Percentiles rank a stretch among this genome's conserved stretches.
Evolutionary conservation across 352 stramenopile species (phyloP).

Genomic region (Pythium brachiatum): DNA sequence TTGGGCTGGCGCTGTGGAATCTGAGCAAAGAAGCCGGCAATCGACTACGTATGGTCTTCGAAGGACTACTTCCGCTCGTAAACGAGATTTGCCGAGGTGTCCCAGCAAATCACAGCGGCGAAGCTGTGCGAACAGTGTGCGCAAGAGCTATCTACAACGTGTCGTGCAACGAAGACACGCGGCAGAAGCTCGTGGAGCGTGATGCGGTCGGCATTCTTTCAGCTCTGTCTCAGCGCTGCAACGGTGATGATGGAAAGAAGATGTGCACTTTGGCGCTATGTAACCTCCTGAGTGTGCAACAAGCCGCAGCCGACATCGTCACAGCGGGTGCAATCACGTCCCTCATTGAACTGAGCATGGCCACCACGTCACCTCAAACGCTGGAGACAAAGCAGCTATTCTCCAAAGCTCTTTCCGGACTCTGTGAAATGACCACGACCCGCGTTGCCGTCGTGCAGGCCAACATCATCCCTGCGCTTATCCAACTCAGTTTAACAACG

Average conservation of each 20-base stretch:
- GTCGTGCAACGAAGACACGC: conserved; percentile 62
- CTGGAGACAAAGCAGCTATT: conserved; percentile 58
- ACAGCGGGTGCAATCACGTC: conserved; percentile 59
- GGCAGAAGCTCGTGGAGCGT: conserved; percentile 64
- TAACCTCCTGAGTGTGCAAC: conserved; percentile 74
- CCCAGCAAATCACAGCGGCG: conserved; percentile 1
- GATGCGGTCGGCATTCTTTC: conserved; percentile 60
- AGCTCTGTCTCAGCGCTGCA: conserved; percentile 36
- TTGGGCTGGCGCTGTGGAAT: conserved; percentile 60
- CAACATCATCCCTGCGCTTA: conserved; percentile 55
- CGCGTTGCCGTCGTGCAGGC: conserved; percentile 44
- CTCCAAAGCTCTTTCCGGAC: conserved; percentile 58
- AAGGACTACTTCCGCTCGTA: conserved; percentile 59
- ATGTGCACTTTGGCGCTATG: conserved; percentile 79
- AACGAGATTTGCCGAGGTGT: conserved; percentile 44
- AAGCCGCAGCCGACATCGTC: conserved; percentile 68
- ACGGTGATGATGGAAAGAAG: conserved; percentile 48
- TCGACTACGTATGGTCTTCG: conserved; percentile 69
- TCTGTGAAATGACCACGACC: conserved; percentile 56
- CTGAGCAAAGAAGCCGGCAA: conserved; percentile 70
- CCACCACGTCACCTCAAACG: conserved; percentile 29
- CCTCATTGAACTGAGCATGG: conserved; percentile 62
- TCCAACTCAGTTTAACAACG: conserved; percentile 40
- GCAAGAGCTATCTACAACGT: conserved; percentile 69
- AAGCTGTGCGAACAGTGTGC: conserved; percentile 43